Evolutionary conservation across 106 monocot species (phyloP).

Genomic region (Agapanthus africanus): DNA sequence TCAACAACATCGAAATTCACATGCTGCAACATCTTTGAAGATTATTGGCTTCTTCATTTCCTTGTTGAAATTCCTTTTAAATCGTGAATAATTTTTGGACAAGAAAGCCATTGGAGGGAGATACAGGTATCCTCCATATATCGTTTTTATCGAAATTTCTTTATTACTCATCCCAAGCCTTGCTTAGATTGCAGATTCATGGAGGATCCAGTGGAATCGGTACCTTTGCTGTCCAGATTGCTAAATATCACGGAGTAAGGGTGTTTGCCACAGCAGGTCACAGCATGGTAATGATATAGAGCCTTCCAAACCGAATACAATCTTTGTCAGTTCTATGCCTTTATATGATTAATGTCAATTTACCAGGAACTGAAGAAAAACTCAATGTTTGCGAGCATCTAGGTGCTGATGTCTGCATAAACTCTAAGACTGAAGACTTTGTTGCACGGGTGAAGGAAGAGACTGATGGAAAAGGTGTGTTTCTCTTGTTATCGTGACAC

Average conservation of each 20-base stretch:
- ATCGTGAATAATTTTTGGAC: too few relatives aligned
- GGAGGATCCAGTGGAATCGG: slow-evolving; percentile 93
- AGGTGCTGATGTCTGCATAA: slow-evolving; percentile 86
- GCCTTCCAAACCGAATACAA: not conserved
- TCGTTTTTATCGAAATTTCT: too few relatives aligned
- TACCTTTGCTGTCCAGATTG: slow-evolving; percentile 85
- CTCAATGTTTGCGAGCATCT: slow-evolving; percentile 55
- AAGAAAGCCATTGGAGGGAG: too few relatives aligned
- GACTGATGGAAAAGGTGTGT: slow-evolving; percentile 70
- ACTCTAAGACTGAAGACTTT: slow-evolving; percentile 76
- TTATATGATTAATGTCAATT: not conserved
- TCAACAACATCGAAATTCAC: too few relatives aligned
- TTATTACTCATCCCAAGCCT: not conserved
- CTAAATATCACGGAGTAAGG: slow-evolving; percentile 53
- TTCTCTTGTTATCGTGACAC: too few relatives aligned
- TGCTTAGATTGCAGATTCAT: slow-evolving; percentile 45
- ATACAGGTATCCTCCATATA: too few relatives aligned
- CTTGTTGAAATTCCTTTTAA: too few relatives aligned
- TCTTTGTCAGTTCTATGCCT: not conserved
- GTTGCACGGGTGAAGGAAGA: slow-evolving; percentile 77
- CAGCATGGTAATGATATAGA: not conserved
- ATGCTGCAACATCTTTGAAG: too few relatives aligned
- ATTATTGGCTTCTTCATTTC: too few relatives aligned
- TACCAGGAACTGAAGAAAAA: slow-evolving; percentile 69
- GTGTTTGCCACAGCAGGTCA: slow-evolving; percentile 82